Conservation (phyloP, 257 asterid species). For the Solanum appendiculatum region DNA sequence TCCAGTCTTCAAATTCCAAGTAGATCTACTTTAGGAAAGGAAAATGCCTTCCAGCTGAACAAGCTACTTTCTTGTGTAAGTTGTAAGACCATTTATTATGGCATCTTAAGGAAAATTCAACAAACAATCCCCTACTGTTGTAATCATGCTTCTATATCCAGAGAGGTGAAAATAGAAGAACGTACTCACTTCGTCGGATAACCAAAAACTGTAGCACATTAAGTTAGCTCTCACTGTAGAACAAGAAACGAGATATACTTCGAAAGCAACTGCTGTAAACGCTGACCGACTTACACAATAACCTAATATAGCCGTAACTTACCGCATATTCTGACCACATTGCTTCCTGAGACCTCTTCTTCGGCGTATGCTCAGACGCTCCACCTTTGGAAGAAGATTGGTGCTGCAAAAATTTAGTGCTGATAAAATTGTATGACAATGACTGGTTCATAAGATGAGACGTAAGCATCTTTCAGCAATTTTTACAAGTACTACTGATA, state of each 20-base stretch:
- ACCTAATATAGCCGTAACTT: constrained; percentile 14
- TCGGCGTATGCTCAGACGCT: constrained; percentile 52
- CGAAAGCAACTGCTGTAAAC: not conserved
- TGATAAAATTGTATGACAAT: constrained; percentile 2
- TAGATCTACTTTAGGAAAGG: not conserved
- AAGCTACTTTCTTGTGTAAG: not conserved
- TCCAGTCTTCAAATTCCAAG: not conserved
- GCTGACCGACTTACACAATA: not conserved
- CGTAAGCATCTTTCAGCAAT: not conserved
- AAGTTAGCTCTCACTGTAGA: not conserved
- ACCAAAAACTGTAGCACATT: not conserved
- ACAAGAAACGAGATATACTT: not conserved
- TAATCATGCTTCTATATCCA: not conserved
- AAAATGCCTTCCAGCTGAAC: not conserved
- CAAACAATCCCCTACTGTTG: not conserved
- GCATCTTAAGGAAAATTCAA: not conserved
- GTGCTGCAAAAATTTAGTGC: constrained; percentile 29
- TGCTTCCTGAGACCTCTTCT: constrained; percentile 68
- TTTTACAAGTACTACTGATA: not conserved
- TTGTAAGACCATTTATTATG: not conserved
- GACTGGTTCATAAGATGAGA: not conserved
- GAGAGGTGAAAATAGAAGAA: not conserved
- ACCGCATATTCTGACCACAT: constrained; percentile 66
- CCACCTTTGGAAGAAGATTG: constrained; percentile 69
- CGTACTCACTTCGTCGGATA: not conserved